Evolutionary conservation across 2,329 filamentous ascomycete species (phyloP).

Genomic region (Pseudogymnoascus pannorum): DNA sequence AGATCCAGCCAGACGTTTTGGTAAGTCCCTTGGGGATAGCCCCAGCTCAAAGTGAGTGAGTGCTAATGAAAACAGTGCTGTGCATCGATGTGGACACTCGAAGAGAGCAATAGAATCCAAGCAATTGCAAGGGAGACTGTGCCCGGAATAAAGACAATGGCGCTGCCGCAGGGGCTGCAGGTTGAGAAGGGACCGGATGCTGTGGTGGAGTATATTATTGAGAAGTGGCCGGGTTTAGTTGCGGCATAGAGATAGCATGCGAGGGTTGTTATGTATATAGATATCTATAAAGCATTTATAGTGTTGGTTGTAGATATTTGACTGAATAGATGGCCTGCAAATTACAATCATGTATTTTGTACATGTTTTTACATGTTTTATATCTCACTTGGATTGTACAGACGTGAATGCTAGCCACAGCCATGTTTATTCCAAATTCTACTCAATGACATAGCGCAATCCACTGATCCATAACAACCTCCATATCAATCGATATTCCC

Average conservation of each 20-base stretch:
- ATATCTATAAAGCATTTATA: not conserved
- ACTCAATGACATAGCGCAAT: constrained; percentile 35
- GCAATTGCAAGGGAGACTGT: constrained; percentile 36
- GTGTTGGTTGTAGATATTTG: not conserved
- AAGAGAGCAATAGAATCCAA: constrained; percentile 40
- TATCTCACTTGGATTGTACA: not conserved
- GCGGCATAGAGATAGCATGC: not conserved
- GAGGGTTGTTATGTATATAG: not conserved
- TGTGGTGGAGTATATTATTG: constrained; percentile 44
- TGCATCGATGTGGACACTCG: constrained; percentile 46
- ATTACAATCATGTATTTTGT: not conserved
- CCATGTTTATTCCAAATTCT: not conserved
- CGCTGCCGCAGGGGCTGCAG: constrained; percentile 47
- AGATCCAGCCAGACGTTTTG: constrained; percentile 46
- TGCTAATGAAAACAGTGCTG: constrained; percentile 41
- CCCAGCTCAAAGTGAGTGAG: not conserved
- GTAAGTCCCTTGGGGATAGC: constrained; percentile 31
- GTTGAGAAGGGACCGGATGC: constrained; percentile 46
- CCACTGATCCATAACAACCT: constrained; percentile 37
- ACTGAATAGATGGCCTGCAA: not conserved
- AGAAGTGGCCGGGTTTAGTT: constrained; percentile 25
- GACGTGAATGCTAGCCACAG: not conserved
- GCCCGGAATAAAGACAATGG: constrained; percentile 43
- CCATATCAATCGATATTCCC: constrained; percentile 40
- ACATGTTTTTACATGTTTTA: not conserved